A percentile compares a stretch with the other conserved stretches of the same genome.
These are phyloP conservation scores for Filobasidium uniguttulatum DNA, from an alignment of 1,284 basidiomycete species.

Conservation along the genomic window DNA sequence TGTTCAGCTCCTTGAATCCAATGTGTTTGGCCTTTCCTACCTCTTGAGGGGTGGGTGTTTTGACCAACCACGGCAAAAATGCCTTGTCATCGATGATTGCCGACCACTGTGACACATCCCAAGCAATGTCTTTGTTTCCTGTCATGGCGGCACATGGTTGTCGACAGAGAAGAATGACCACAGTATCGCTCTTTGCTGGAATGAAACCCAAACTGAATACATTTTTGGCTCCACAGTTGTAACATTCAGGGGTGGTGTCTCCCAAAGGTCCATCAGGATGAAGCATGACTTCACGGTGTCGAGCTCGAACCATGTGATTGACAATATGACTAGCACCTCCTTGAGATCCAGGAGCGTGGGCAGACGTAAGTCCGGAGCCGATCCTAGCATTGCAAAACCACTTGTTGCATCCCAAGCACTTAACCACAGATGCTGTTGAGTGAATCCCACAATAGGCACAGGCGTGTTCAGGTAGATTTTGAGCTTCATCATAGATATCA, in stretches of 20 bases:
- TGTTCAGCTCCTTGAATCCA: slow-evolving; percentile 90
- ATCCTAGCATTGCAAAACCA: slow-evolving; percentile 98
- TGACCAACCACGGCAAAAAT: slow-evolving; percentile 97
- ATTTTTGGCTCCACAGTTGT: slow-evolving; percentile 99
- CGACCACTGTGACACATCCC: slow-evolving; percentile 96
- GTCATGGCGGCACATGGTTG: slow-evolving; percentile 92
- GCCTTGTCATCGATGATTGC: slow-evolving; percentile 96
- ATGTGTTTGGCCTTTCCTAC: slow-evolving; percentile 90
- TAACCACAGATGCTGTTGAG: slow-evolving; percentile 90
- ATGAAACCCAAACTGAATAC: slow-evolving; percentile 99
- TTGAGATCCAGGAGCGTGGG: neutral
- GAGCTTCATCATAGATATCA: slow-evolving; percentile 49
- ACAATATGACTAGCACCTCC: slow-evolving; percentile 98
- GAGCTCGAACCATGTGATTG: slow-evolving; percentile 94
- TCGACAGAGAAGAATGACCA: slow-evolving; percentile 94
- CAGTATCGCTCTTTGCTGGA: slow-evolving; percentile 96
- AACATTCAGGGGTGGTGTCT: slow-evolving; percentile 95
- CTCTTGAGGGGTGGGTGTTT: slow-evolving; percentile 88
- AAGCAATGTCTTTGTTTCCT: slow-evolving; percentile 85
- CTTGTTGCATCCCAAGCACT: slow-evolving; percentile 83
- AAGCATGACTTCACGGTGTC: slow-evolving; percentile 96
- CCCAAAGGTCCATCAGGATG: slow-evolving; percentile 91
- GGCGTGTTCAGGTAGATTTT: slow-evolving; percentile 13
- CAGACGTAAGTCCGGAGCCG: slow-evolving; percentile 2
- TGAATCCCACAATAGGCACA: slow-evolving; percentile 86